These are phyloP conservation scores for Coniochaeta sp. DNA, from an alignment of 2,329 filamentous ascomycete species.

Conservation along the genomic window DNA sequence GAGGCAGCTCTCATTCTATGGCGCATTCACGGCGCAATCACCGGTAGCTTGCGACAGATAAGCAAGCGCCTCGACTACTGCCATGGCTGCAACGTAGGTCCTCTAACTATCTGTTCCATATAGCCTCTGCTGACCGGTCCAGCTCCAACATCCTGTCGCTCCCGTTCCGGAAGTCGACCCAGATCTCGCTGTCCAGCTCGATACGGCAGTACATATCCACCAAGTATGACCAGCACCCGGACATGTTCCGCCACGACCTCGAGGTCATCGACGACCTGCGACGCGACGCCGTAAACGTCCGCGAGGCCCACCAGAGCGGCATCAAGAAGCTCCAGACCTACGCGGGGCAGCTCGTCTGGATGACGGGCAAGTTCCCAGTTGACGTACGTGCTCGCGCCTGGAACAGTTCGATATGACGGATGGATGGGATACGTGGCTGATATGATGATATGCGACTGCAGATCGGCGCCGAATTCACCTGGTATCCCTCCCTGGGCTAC, in stretches of 20 bases:
- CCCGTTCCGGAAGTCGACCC: slow-evolving; percentile 80
- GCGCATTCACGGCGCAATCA: neutral
- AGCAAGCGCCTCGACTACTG: neutral
- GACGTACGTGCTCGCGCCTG: slow-evolving; percentile 63
- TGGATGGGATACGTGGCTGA: neutral
- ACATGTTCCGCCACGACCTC: slow-evolving; percentile 87
- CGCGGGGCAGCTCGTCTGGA: slow-evolving; percentile 87
- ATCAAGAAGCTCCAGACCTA: slow-evolving; percentile 85
- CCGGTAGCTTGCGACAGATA: neutral
- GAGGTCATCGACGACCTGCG: slow-evolving; percentile 79
- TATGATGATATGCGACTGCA: slow-evolving; percentile 22
- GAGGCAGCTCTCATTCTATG: neutral
- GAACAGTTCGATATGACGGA: no score
- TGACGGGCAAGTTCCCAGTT: slow-evolving; percentile 91
- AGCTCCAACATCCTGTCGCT: slow-evolving; percentile 61
- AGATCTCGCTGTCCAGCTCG: slow-evolving; percentile 69
- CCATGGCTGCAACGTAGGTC: neutral
- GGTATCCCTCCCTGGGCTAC: slow-evolving; percentile 91
- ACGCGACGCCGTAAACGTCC: slow-evolving; percentile 78
- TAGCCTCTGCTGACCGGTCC: neutral
- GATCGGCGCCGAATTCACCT: slow-evolving; percentile 92
- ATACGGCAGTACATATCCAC: slow-evolving; percentile 93
- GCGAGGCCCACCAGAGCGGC: slow-evolving; percentile 81
- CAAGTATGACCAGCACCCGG: slow-evolving; percentile 98
- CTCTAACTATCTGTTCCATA: no score